Evolutionary conservation across 1,284 basidiomycete species (phyloP), one percentile per base, ranked within the genome.

Genomic region (Heterobasidion parviporum): DNA sequence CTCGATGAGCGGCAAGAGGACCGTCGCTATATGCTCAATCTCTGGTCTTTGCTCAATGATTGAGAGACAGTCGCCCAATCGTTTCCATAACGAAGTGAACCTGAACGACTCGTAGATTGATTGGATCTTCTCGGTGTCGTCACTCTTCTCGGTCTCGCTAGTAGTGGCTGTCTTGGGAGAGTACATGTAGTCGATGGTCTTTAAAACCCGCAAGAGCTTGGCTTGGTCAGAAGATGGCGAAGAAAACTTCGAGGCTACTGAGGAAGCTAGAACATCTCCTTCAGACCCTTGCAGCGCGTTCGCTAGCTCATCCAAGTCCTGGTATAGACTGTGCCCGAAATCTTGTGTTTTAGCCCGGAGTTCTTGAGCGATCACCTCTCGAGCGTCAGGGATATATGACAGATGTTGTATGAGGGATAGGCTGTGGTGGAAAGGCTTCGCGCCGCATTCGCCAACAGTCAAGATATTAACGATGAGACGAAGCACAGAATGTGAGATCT

Each of bases 121-220:
- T 60, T 90, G 85, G 14, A 93, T 89, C 66, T 90, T 90, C 65
- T 92, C 84, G 15, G 89, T 80, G 59, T 92, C 85, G 2, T 68
- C 65, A 58, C 34, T 33, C 33, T 34, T 51, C 18, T 69, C 66
- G 47, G 74, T 72, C 49, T 75, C 70, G 10, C 70, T 66, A 50
- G 72, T 62, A 6, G 74, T 68, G 12, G 74, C 63, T 15, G 79
- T 65, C 64, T 84, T 87, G 20, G 86, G 82, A 1, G 89, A 85
- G 71, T 92, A 92, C 83, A 97, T 92, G 70, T 94, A 95, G 68
- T 98, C 94, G 65, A 98, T 90, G 8, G 94, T 96, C 75, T 98
- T 98, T 60, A 98, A 75, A 7, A 98, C 87, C 26, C 94, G 81
- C 3, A 98, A 77, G 1, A 98, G 79, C 71, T 96, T 96, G 32